Conservation (phyloP, 352 stramenopile species). For the Globisporangium parvum region DNA sequence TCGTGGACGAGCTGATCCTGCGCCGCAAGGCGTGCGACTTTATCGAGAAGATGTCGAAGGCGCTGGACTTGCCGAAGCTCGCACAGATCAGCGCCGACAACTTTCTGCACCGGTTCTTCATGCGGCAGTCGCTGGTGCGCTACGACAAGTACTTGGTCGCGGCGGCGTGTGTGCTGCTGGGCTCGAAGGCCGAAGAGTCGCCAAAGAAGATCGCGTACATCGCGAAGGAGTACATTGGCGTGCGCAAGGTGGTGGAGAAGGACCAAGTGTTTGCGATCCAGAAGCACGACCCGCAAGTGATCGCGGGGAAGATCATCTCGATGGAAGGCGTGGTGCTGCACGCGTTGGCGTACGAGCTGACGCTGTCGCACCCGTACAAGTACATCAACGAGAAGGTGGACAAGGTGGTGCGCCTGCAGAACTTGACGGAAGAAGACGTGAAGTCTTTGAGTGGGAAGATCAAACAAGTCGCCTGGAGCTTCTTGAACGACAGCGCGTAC, state of each 20-base stretch:
- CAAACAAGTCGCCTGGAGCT: slow-evolving; percentile 84
- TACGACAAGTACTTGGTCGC: slow-evolving; percentile 86
- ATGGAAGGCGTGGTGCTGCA: slow-evolving; percentile 84
- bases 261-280: slow-evolving; percentile 76
- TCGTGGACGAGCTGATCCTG: slow-evolving; percentile 58
- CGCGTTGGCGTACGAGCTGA: slow-evolving; percentile 79
- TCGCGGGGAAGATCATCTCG: slow-evolving; percentile 70
- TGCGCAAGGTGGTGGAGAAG: slow-evolving; percentile 63
- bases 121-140: slow-evolving; percentile 74
- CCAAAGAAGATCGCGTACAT: slow-evolving; percentile 76
- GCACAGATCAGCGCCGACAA: slow-evolving; percentile 80
- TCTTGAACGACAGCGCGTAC: slow-evolving; percentile 86
- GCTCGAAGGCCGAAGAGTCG: slow-evolving; percentile 80
- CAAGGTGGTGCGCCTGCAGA: slow-evolving; percentile 61
- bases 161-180: slow-evolving; percentile 74
- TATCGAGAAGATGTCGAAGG: slow-evolving; percentile 82
- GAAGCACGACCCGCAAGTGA: slow-evolving; percentile 63
- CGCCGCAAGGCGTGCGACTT: slow-evolving; percentile 77
- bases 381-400: slow-evolving; percentile 87
- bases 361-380: slow-evolving; percentile 80
- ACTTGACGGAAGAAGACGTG: slow-evolving; percentile 37
- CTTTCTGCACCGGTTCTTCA: slow-evolving; percentile 88
- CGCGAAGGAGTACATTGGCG: slow-evolving; percentile 64
- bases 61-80: slow-evolving; percentile 73
- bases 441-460: slow-evolving; percentile 73